Base-by-base conservation (phyloP, 495 filamentous ascomycete species). In the Corynascus novoguineensis region DNA sequence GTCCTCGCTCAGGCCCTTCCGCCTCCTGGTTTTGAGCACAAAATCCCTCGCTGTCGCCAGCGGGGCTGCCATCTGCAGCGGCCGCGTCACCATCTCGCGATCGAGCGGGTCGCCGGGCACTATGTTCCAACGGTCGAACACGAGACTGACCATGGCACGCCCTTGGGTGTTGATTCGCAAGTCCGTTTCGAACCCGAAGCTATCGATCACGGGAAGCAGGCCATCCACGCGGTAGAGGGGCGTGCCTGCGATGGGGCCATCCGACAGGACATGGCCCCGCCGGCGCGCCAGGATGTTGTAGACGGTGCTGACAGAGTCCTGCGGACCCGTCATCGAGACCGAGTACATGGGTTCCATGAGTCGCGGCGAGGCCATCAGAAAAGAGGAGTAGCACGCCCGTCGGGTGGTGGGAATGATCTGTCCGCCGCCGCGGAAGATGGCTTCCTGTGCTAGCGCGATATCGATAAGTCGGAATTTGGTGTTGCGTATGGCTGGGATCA, bases 181-280 rank as follows among this genome's bases (percentile, higher is more conserved):
- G 73, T 98, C 93, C 3, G 93, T 97, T 73, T 98, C 93, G 70
- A 98, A 97, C 7, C 93, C 93, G 66, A 98, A 98, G 11, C 83
- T 87, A 74, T 98, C 93, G 63, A 98, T 95, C 32, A 98, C 93
- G 1, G 93, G 93, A 47, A 98, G 87, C 24, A 96, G 77, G 2
- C 93, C 93, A 55, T 82, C 86, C 28, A 97, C 90, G 12, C 85
- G 83, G 74, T 97, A 97, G 12, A 98, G 79, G n/a, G 90, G 92
- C 1, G 95, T 98, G 8, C 93, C 93, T 5, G 91, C 90, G 62
- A 98, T 90, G 6, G 93, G 92, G 0, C 89, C 90, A 69, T 98
- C 93, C 21, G 86, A 84, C 27, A 98, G 79, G 21, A 98, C 93
- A 73, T 98, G 93, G 0, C 93, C 93, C 58, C 93, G 79, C 29